These are phyloP conservation scores for Alternaria angustiovoidea DNA, from an alignment of 2,329 filamentous ascomycete genomes.

Conservation along the genomic window DNA sequence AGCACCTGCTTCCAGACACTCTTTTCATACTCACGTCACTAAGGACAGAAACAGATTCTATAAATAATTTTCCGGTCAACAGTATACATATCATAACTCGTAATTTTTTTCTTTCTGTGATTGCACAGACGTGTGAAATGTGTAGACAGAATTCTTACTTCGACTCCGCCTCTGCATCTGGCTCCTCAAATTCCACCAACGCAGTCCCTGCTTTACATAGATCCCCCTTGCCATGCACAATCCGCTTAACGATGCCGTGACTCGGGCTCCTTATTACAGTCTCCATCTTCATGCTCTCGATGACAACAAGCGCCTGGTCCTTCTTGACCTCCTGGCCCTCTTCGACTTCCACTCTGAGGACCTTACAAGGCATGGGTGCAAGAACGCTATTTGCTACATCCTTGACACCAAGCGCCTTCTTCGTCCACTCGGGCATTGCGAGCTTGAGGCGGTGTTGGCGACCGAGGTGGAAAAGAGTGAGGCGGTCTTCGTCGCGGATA, in stretches of 20 bases:
- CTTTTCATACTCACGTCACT: too few species aligned
- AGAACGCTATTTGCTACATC: constrained; percentile 82
- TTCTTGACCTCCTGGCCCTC: constrained; percentile 85
- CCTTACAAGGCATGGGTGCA: constrained; percentile 97
- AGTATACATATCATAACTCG: not conserved
- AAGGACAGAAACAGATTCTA: too few species aligned
- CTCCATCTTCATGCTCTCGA: constrained; percentile 64
- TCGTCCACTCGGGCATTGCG: constrained; percentile 76
- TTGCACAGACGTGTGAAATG: too few species aligned
- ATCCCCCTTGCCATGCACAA: constrained; percentile 59
- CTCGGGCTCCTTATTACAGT: constrained; percentile 61
- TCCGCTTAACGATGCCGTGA: constrained; percentile 56
- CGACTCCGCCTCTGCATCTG: constrained; percentile 12
- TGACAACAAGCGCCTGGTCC: constrained; percentile 84
- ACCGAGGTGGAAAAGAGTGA: constrained; percentile 80
- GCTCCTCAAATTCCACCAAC: constrained; percentile 41
- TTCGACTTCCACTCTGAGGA: constrained; percentile 85
- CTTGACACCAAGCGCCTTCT: constrained; percentile 84
- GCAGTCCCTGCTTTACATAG: constrained; percentile 58
- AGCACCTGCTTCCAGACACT: too few species aligned
- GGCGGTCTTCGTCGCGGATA: constrained; percentile 66
- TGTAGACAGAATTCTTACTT: too few species aligned
- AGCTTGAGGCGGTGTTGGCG: constrained; percentile 65
- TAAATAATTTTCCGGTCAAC: too few species aligned
- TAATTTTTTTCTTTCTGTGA: not conserved